Evolutionary conservation across 306 rosid genomes (phyloP).

Genomic region (Psophocarpus tetragonolobus): DNA sequence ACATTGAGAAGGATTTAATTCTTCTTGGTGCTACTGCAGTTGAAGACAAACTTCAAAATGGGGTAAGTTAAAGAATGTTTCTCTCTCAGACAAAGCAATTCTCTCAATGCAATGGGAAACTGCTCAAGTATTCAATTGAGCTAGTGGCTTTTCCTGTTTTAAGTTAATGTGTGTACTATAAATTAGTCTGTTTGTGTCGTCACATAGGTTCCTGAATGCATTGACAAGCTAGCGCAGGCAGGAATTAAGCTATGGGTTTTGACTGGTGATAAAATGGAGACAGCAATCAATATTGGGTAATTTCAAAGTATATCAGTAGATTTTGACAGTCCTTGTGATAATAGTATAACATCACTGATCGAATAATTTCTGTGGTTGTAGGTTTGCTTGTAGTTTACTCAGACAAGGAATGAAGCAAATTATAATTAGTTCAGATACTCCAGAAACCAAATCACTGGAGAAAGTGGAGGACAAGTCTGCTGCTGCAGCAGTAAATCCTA

Average conservation of each 20-base stretch:
- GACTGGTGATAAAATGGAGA: conserved; percentile 50
- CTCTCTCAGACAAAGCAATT: neutral
- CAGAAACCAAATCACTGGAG: conserved; percentile 36
- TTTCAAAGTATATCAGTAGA: conserved; percentile 4
- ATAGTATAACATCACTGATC: conserved; percentile 10
- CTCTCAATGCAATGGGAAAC: neutral
- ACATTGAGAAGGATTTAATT: conserved; percentile 36
- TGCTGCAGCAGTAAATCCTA: conserved; percentile 22
- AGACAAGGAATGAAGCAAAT: conserved; percentile 45
- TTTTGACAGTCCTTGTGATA: neutral
- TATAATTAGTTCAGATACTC: conserved; percentile 35
- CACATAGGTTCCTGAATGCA: conserved; percentile 43
- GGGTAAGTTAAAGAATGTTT: conserved; percentile 31
- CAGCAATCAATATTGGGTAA: conserved; percentile 43
- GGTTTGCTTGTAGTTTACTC: conserved; percentile 43
- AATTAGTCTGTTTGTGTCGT: neutral
- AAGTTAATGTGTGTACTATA: neutral
- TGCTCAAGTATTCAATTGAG: neutral
- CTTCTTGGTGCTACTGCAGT: conserved; percentile 48
- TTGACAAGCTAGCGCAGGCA: conserved; percentile 45
- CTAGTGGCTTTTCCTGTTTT: neutral
- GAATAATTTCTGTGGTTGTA: neutral
- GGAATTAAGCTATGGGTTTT: conserved; percentile 44
- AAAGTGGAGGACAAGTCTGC: conserved; percentile 31
- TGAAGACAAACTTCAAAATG: conserved; percentile 45